These are phyloP conservation scores for Tulasnella sp. DNA, from an alignment of 768 basidiomycete genomes.

Conservation along the genomic window DNA sequence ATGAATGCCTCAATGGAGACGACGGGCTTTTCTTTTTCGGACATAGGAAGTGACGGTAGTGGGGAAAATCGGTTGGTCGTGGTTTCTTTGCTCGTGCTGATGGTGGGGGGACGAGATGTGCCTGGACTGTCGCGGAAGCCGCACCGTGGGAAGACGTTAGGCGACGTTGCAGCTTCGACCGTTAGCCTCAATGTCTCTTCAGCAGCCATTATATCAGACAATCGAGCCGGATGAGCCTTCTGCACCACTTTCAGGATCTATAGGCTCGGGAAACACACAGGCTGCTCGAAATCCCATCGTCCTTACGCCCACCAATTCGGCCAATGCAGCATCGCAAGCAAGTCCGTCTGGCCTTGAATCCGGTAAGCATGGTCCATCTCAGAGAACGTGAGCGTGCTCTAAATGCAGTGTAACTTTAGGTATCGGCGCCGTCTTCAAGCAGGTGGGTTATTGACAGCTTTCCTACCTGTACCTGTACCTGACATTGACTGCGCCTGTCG, in stretches of 20 bases:
- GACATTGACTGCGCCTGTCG: background rate
- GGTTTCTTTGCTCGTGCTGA: background rate
- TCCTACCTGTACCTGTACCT: background rate
- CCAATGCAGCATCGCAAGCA: conserved; percentile 48
- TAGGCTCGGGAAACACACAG: background rate
- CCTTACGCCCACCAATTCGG: conserved; percentile 52
- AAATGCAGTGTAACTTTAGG: conserved; percentile 43
- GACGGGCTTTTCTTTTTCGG: background rate
- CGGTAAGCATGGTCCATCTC: conserved; percentile 58
- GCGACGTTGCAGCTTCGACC: conserved; percentile 8
- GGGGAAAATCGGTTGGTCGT: background rate
- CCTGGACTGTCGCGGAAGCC: background rate
- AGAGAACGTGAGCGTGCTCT: background rate
- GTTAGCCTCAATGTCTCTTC: conserved; percentile 20
- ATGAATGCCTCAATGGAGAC: background rate
- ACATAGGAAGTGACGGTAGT: background rate
- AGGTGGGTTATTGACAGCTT: conserved; percentile 46
- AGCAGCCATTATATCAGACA: conserved; percentile 37
- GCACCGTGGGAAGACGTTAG: background rate
- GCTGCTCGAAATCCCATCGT: conserved; percentile 48
- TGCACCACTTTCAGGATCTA: conserved; percentile 32
- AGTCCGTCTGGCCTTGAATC: conserved; percentile 61
- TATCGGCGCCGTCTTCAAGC: conserved; percentile 69
- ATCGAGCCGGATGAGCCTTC: conserved; percentile 81
- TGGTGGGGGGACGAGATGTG: background rate